Base-by-base conservation (phyloP, 73 alveolate species). In the Breviolum minutum region DNA sequence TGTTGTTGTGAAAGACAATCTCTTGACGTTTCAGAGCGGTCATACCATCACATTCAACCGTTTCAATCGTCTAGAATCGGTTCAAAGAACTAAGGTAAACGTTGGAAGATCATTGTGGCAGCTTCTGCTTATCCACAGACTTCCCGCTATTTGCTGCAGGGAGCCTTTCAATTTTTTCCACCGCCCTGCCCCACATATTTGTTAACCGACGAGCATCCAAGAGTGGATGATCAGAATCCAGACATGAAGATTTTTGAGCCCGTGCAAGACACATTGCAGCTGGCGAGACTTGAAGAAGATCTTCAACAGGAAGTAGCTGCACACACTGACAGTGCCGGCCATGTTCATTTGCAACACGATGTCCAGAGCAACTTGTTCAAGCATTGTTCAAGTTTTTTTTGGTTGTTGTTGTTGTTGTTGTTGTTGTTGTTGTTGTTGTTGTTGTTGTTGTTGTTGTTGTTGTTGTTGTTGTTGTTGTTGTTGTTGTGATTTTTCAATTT, bases 161-260 rank as follows among this genome's bases (percentile, higher is more conserved):
- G 69, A 22, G 95, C 27, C 63, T 87, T 87, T 68, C 68, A 68
- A 12, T 87, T 87, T 48, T 87, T 24, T 48, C 95, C 95, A 10
- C 95, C 95, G 84, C 95, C 95, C 27, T 87, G 95, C 16, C 66
- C 95, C 60, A 87, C 95, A 68, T 87, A 87, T 40, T 48, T 87
- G 84, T 40, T 87, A 66, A 87, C 95, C 16, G 95, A 87, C 63
- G 95, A 86, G 81, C 95, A 86, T 29, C 95, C 81, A 30, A 86
- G 71, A 19, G 76, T 86, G 62, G 84, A 87, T 24, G 95, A 87
- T 48, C 70, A 48, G 70, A 87, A 87, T 48, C 95, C 95, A 60
- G 70, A 87, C 84, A 68, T 87, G 95, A 87, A 87, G 22, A 87
- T 87, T 30, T 87, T 87, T 54, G 95, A 87, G 63, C 95, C 95